Percentiles rank a stretch among this genome's conserved stretches.
These are phyloP conservation scores for Nakaseomyces sp. DNA, from an alignment of 1,139 yeast species.

Conservation along the genomic window DNA sequence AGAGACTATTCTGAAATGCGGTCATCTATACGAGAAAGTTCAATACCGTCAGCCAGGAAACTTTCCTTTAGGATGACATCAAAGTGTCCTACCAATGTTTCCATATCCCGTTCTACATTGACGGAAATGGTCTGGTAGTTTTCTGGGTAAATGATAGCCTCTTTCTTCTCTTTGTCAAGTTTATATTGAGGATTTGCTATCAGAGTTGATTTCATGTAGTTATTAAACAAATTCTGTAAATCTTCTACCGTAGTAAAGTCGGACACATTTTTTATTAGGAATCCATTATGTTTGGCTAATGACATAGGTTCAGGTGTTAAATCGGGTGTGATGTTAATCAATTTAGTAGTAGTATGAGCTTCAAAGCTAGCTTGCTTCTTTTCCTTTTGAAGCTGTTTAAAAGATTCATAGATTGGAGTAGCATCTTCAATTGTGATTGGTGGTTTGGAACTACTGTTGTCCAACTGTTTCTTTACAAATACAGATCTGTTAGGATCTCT, in stretches of 20 bases:
- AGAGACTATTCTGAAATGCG: no score
- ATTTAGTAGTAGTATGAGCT: constrained; percentile 19
- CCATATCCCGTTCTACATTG: constrained; percentile 27
- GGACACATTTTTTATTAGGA: constrained; percentile 45
- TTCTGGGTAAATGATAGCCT: constrained; percentile 39
- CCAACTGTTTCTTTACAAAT: constrained; percentile 40
- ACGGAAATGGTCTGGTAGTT: constrained; percentile 23
- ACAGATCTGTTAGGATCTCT: constrained; percentile 73
- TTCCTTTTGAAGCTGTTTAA: constrained; percentile 32
- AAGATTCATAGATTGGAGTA: constrained; percentile 24
- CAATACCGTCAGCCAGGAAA: constrained; percentile 27
- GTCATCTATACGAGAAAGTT: constrained; percentile 21
- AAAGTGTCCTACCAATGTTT: constrained; percentile 20
- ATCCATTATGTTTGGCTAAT: constrained; percentile 37
- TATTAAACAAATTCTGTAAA: constrained; percentile 34
- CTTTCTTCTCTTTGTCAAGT: constrained; percentile 35
- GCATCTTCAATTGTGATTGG: constrained; percentile 30
- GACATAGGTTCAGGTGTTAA: constrained; percentile 10
- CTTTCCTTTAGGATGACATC: constrained; percentile 17
- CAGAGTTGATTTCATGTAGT: constrained; percentile 25
- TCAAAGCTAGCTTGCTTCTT: constrained; percentile 28
- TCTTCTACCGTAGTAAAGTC: constrained; percentile 46
- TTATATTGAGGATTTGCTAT: constrained; percentile 26
- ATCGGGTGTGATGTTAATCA: constrained; percentile 18
- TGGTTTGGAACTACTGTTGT: constrained; percentile 32